Base-by-base conservation (phyloP, 2,329 filamentous ascomycete species). In the Fusarium heterosporum region DNA sequence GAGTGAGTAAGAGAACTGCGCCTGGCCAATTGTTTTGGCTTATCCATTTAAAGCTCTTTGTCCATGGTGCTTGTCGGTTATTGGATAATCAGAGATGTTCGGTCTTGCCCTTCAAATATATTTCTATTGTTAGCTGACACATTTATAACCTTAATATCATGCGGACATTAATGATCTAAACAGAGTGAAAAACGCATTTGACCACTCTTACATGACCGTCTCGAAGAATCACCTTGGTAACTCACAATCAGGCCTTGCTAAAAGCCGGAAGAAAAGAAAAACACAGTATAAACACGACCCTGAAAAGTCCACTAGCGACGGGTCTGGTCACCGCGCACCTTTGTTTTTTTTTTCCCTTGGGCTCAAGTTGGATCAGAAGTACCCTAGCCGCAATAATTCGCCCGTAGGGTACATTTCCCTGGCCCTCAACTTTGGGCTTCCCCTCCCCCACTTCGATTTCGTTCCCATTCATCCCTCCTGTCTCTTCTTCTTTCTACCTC, bases 381-480 rank as follows among this genome's bases (percentile, higher is more conserved):
- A 68, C 36, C 43, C 38, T 32, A 6, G 14, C 55, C n/a, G 64
- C 65, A 68, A 51, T 16, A 16, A 7, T 32, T 52, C 9, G 61
- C 61, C 1, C 19, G 11, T 2, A 7, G 16, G 52, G 39, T 66
- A 68, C 65, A 28, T 69, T n/a, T 17, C 16, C 54, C 43, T 38
- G 61, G 49, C 50, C 59, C 54, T 66, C 48, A 51, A 52, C 58
- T 57, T 68, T 52, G 58, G 68, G 66, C 66, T 67, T 66, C 70
- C 69, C 70, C 66, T 68, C 70, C 70, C 70, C 70, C 70, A 72
- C 70, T 64, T 66, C 61, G 55, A 54, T 71, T 68, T 72, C 65
- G 45, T 60, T 68, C 61, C 57, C 65, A 68, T 68, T 59, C 58
- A 63, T 71, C 61, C 56, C 69, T 71, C 22, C 22, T 6, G 6